Evolutionary conservation across 208 protist species (phyloP).

Genomic region (Trypanosoma lewisi): DNA sequence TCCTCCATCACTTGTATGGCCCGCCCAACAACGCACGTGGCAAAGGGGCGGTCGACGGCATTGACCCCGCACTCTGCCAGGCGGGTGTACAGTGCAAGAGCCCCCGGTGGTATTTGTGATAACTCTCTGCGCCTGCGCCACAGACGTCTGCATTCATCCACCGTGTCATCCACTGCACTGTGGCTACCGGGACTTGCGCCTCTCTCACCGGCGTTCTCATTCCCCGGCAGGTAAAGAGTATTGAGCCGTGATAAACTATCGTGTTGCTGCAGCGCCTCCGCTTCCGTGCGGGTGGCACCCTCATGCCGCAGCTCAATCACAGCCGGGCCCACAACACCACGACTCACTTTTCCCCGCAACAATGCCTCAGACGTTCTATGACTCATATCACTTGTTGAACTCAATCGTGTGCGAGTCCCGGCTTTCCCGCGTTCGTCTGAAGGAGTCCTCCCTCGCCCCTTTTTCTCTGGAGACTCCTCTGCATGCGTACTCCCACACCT

Average conservation of each 20-base stretch:
- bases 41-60: slow-evolving; percentile 34
- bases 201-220: background rate
- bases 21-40: slow-evolving; percentile 27
- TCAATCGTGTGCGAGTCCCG: background rate
- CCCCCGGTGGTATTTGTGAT: slow-evolving; percentile 20
- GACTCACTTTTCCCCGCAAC: too few species aligned
- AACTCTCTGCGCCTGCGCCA: slow-evolving; percentile 13
- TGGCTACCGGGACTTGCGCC: background rate
- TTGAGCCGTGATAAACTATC: slow-evolving; percentile 36
- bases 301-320: too few species aligned
- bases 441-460: too few species aligned
- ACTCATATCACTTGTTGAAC: background rate
- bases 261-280: slow-evolving; percentile 23
- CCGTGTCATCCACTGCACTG: background rate
- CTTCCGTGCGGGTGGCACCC: slow-evolving; percentile 6
- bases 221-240: slow-evolving; percentile 12
- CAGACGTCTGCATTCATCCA: background rate
- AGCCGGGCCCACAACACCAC: too few species aligned
- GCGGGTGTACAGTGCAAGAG: slow-evolving; percentile 30
- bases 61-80: slow-evolving; percentile 40
- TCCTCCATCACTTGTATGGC: slow-evolving; percentile 6
- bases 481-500: too few species aligned
- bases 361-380: background rate
- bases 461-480: too few species aligned
- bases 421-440: too few species aligned